Conservation (phyloP, 1,284 basidiomycete species). For the Chalciporus sp. region DNA sequence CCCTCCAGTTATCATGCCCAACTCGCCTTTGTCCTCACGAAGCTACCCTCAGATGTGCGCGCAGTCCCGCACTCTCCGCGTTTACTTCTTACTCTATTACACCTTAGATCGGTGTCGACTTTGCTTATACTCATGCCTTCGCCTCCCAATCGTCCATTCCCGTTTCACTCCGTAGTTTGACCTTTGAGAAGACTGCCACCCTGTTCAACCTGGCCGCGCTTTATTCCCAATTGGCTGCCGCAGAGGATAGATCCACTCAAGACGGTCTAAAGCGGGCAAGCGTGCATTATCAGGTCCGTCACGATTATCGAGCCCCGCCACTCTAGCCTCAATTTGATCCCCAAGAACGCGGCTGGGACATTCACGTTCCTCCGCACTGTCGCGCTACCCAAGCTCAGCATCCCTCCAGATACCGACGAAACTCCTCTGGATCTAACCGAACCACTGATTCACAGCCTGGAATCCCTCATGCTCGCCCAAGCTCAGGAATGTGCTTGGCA, state of each 20-base stretch:
- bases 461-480: conserved; percentile 87
- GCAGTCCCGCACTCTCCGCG: not conserved
- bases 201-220: conserved; percentile 86
- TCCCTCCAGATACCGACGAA: conserved; percentile 56
- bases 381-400: conserved; percentile 57
- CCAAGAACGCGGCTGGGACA: conserved; percentile 77
- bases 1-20: conserved; percentile 84
- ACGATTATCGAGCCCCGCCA: not conserved
- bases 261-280: conserved; percentile 82
- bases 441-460: conserved; percentile 64
- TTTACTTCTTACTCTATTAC: conserved; percentile 14
- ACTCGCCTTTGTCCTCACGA: conserved; percentile 75
- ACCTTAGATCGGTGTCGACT: conserved; percentile 72
- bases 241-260: conserved; percentile 67
- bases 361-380: conserved; percentile 65
- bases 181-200: conserved; percentile 76
- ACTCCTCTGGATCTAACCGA: conserved; percentile 66
- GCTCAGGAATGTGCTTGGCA: conserved; percentile 99
- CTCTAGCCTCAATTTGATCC: conserved; percentile 4
- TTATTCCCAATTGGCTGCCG: conserved; percentile 71
- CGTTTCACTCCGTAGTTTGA: conserved; percentile 69
- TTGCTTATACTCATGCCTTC: conserved; percentile 79
- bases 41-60: conserved; percentile 69
- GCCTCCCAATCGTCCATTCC: conserved; percentile 51
- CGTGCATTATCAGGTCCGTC: conserved; percentile 68